These are phyloP conservation scores for Clavulina sp. DNA, from an alignment of 768 basidiomycete species.

Conservation along the genomic window DNA sequence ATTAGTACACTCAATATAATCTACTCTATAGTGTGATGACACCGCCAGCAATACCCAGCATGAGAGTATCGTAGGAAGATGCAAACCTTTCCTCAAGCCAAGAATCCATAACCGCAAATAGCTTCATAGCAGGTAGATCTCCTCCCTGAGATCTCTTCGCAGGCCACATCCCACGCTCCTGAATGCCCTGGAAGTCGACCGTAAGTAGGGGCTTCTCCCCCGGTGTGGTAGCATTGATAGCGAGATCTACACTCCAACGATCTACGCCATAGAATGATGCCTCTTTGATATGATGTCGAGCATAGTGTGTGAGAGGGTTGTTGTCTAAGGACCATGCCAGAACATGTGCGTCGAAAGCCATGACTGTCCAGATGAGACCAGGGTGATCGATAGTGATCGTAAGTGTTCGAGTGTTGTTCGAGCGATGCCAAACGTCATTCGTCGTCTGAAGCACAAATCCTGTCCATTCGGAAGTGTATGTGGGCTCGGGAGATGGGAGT, in stretches of 20 bases:
- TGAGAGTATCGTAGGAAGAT: conserved; percentile 35
- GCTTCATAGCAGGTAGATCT: conserved; percentile 37
- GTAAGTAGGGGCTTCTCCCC: conserved; percentile 20
- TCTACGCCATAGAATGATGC: conserved; percentile 70
- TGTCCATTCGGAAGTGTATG: conserved; percentile 38
- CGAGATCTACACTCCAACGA: conserved; percentile 54
- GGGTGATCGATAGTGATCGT: conserved; percentile 59
- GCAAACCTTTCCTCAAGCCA: conserved; percentile 53
- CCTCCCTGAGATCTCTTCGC: conserved; percentile 36
- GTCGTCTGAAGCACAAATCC: conserved; percentile 32
- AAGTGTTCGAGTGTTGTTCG: conserved; percentile 47
- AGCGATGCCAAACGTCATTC: conserved; percentile 36
- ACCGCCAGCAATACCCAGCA: conserved; percentile 5
- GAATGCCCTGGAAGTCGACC: conserved; percentile 66
- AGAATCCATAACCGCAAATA: conserved; percentile 57
- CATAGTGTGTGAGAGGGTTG: conserved; percentile 55
- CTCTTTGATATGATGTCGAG: conserved; percentile 82
- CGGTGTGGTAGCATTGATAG: conserved; percentile 28
- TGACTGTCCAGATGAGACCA: conserved; percentile 76
- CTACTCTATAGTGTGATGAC: not conserved
- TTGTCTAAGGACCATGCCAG: conserved; percentile 68
- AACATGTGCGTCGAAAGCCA: conserved; percentile 86
- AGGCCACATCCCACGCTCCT: conserved; percentile 76
- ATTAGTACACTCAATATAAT: too few relatives aligned
- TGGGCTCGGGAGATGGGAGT: conserved; percentile 28